Base-by-base conservation (phyloP, 441 rosid species). In the Eutrema salsugineum region DNA sequence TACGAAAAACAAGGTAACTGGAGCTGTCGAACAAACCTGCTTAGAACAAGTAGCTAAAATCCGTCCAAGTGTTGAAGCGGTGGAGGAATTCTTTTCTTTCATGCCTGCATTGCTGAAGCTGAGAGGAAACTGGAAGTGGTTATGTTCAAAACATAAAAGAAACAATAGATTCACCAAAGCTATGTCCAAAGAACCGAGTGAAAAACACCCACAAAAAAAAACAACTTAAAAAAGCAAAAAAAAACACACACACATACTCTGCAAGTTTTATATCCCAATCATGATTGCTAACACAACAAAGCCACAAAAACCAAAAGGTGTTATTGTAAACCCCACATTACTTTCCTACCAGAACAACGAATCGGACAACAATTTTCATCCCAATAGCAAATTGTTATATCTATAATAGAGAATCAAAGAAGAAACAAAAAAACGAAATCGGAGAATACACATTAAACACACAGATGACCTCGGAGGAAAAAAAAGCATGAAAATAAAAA, bases 11-110 rank as follows among this genome's bases (percentile, higher is more conserved):
- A 8, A 57, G 42, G 17, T 33, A 38, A 33, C 5, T 46, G 27
- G 68, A 64, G 66, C 67, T 68, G 15, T n/a, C 16, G 10, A 39
- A 78, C 87, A 53, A 77, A 91, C 98, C 99, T 91, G 96, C 3
- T 86, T 83, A 42, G 93, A 77, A 81, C 96, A 95, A 76, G 85
- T 93, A 27, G 79, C 82, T 76, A 90, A 83, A 81, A 94, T 80
- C 68, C 91, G 93, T 56, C 78, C 84, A 24, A 90, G 89, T 58
- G 79, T 63, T 35, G 93, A 86, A 24, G 81, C 72, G 42, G 88
- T 61, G 56, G 73, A 24, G 2, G 77, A 66, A 22, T 79, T 91
- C 74, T 81, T 95, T 68, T 92, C 98, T 84, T 86, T 92, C 99
- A 95, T 95, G 60, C 77, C 87, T 75, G 68, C 87, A 58, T 49